These are phyloP conservation scores for Mycena venus DNA, from an alignment of 768 basidiomycete genomes.

Conservation along the genomic window DNA sequence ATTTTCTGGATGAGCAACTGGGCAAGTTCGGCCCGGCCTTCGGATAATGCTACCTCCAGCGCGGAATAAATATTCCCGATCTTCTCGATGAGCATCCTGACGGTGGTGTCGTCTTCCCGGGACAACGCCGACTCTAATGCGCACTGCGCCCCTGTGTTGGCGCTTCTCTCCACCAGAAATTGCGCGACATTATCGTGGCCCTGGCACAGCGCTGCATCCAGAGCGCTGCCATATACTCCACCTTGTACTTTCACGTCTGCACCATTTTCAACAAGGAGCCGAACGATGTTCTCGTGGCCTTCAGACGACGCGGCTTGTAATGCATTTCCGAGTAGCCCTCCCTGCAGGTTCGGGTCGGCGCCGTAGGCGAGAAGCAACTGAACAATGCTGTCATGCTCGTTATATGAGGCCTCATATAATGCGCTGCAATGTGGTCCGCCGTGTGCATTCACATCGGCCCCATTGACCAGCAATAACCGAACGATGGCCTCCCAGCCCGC, in stretches of 20 bases:
- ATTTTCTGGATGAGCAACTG: background rate
- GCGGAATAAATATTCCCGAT: background rate
- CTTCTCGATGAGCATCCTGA: background rate
- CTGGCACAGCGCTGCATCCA: background rate
- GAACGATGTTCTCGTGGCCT: background rate
- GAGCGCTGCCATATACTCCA: background rate
- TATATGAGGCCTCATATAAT: background rate
- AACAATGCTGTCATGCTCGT: background rate
- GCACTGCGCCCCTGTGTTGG: background rate
- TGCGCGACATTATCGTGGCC: background rate
- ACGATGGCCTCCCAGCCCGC: background rate
- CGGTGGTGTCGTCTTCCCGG: background rate
- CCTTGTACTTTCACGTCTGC: background rate
- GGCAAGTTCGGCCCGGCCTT: background rate
- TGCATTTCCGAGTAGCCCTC: background rate
- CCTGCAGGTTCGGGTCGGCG: background rate
- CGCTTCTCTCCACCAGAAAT: background rate
- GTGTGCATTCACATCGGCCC: no score
- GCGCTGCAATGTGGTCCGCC: background rate
- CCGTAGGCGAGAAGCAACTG: background rate
- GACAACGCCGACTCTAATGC: background rate
- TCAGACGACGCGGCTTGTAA: background rate
- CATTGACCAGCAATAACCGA: no score
- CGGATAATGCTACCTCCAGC: background rate
- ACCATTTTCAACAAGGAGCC: background rate